These are phyloP conservation scores for Fraxinus xanthoxyloides DNA, from an alignment of 305 asterid genomes.

Conservation along the genomic window DNA sequence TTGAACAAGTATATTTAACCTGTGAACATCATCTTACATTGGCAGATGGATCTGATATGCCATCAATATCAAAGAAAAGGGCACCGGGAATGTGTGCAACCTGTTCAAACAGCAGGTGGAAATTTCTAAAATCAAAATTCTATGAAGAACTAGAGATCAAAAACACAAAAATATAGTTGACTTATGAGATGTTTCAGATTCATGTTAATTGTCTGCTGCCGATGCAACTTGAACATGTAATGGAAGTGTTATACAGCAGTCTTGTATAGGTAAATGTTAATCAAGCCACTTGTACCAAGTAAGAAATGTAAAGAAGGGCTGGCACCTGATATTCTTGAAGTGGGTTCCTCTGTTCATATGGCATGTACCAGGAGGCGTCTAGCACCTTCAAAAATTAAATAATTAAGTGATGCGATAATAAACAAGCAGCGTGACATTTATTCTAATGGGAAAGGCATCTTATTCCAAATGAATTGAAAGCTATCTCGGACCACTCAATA, in stretches of 20 bases:
- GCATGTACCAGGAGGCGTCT: conserved; percentile 99
- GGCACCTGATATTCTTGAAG: conserved; percentile 94
- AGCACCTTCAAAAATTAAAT: conserved; percentile 47
- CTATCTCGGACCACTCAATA: background rate
- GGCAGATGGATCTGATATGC: conserved; percentile 69
- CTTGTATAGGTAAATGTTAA: background rate
- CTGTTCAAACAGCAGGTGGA: conserved; percentile 36
- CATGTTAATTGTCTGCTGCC: background rate
- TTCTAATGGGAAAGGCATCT: conserved; percentile 9
- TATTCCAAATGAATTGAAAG: background rate
- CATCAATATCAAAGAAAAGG: conserved; percentile 90
- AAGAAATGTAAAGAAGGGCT: conserved; percentile 4
- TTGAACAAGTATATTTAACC: background rate
- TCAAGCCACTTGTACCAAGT: conserved; percentile 11
- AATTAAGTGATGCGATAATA: background rate
- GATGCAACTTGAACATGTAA: conserved; percentile 7
- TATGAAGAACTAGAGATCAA: background rate
- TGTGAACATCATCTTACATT: conserved; percentile 54
- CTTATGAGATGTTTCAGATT: background rate
- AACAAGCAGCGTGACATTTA: conserved; percentile 7
- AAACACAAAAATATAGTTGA: conserved; percentile 1
- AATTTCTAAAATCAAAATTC: background rate
- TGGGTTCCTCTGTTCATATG: conserved; percentile 89
- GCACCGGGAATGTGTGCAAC: conserved; percentile 98
- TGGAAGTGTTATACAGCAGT: background rate